Base-by-base conservation (phyloP, 306 rosid species). In the Fragaria ananassa region DNA sequence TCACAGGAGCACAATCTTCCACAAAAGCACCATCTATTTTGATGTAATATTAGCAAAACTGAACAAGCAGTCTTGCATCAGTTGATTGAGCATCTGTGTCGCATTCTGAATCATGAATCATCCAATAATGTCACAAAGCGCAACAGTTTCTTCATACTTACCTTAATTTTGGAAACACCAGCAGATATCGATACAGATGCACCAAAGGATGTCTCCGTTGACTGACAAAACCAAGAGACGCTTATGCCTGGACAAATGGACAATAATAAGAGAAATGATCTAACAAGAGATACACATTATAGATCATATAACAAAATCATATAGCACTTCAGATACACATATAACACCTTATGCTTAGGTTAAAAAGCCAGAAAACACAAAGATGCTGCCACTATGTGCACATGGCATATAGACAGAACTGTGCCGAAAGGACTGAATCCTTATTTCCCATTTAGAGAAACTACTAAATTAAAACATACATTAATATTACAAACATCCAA, bases 401-500 rank as follows among this genome's bases (percentile, higher is more conserved):
- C 56, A 15, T 70, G 31, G 72, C 54, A 70, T 67, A 67, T 10
- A 53, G 78, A 80, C n/a, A 54, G 72, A 68, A 64, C 57, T 41
- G 45, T 63, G 78, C 80, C 83, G 70, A 86, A 74, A 42, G 74
- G 76, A 79, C 77, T 54, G 41, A 66, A 75, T 79, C 78, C 81
- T 86, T 88, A 78, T 80, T 88, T 76, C 39, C 60, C 82, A 70
- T 70, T 88, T 76, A 19, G 10, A 37, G 29, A 7, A 83, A 64
- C 68, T 37, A 67, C 86, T 83, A 79, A 83, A 81, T 19, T 44
- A 45, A 4, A 29, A 62, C 70, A 79, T 79, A 82, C 93, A 88
- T 66, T 76, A 49, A 81, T 69, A 82, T 78, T 88, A 88, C 91
- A 89, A 71, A 64, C 88, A 88, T 82, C 75, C 54, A 84, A 81